phyloP scores from a whole-genome alignment of 2,329 filamentous ascomycete genomes.

The Metarhizium rileyi region DNA sequence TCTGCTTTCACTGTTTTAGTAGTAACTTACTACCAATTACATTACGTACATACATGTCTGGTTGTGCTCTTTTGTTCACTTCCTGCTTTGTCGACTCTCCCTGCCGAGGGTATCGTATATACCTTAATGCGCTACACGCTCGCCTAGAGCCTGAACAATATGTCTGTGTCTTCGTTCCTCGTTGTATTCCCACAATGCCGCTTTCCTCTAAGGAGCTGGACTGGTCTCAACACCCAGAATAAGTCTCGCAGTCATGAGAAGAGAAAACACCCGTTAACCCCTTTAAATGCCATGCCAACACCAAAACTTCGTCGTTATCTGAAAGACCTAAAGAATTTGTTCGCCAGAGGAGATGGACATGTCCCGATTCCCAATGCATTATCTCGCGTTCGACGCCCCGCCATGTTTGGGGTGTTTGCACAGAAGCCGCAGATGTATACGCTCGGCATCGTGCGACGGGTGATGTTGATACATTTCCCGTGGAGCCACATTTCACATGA shows the following conservation, averaged over 20 bases:
- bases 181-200: neutral
- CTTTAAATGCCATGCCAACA: neutral
- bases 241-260: neutral
- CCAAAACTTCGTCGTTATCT: constrained; percentile 18
- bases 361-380: constrained; percentile 23
- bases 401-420: constrained; percentile 46
- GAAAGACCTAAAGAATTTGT: constrained; percentile 33
- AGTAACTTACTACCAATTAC: no score
- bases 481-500: constrained; percentile 58
- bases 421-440: constrained; percentile 58
- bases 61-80: no score
- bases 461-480: constrained; percentile 52
- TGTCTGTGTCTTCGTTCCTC: neutral
- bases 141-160: neutral
- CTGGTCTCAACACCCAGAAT: neutral
- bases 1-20: no score
- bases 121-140: neutral
- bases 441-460: constrained; percentile 43
- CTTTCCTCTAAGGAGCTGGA: neutral
- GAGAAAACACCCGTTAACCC: neutral
- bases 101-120: neutral
- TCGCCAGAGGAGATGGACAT: constrained; percentile 29
- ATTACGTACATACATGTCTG: no score
- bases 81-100: no score
- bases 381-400: constrained; percentile 35